These are phyloP conservation scores for Monosporozyma solicola DNA, from an alignment of 805 yeast genomes.

Conservation along the genomic window DNA sequence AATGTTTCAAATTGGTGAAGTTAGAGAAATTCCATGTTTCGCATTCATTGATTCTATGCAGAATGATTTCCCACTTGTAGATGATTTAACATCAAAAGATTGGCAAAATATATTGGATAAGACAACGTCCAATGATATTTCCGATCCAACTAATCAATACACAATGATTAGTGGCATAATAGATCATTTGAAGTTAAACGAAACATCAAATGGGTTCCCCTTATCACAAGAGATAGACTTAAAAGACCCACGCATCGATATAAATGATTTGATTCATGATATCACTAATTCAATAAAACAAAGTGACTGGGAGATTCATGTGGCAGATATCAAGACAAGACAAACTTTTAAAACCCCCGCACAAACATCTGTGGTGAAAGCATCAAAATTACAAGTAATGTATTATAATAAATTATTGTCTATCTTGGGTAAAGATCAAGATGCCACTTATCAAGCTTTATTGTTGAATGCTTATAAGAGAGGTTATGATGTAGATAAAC, in stretches of 20 bases:
- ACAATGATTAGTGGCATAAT: slow-evolving; percentile 56
- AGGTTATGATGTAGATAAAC: slow-evolving; percentile 37
- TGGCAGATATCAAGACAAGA: slow-evolving; percentile 60
- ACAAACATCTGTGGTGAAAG: slow-evolving; percentile 40
- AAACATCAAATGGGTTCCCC: background rate
- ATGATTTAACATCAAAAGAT: background rate
- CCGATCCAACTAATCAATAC: slow-evolving; percentile 15
- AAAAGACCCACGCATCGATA: background rate
- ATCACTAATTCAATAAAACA: background rate
- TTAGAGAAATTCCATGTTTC: slow-evolving; percentile 56
- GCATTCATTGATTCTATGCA: slow-evolving; percentile 35
- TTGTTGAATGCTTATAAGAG: slow-evolving; percentile 41
- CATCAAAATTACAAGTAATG: slow-evolving; percentile 51
- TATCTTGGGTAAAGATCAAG: slow-evolving; percentile 23
- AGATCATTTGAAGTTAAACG: slow-evolving; percentile 37
- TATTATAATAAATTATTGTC: slow-evolving; percentile 47
- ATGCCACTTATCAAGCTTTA: slow-evolving; percentile 35
- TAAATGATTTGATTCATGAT: background rate
- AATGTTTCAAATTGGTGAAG: slow-evolving; percentile 38
- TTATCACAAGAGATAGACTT: background rate
- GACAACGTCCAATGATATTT: slow-evolving; percentile 7
- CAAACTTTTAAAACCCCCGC: slow-evolving; percentile 35
- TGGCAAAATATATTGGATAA: background rate
- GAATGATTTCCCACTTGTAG: background rate
- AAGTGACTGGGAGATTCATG: slow-evolving; percentile 19